Conservation (phyloP, 768 basidiomycete species). For the Sporobolomyces pararoseus region DNA sequence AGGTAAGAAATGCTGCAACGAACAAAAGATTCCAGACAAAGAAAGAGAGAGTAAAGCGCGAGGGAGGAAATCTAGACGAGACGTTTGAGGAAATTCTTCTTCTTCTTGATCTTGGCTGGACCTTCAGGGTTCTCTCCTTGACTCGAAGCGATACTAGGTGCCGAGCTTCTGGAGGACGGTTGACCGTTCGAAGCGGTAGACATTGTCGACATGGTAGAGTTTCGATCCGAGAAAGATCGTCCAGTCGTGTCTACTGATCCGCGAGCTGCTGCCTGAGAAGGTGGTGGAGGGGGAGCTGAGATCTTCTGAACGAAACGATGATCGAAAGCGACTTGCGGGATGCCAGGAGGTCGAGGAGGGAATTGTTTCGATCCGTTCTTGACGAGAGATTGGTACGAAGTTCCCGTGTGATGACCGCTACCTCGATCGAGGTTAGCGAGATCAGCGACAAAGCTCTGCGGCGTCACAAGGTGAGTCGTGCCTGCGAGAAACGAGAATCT, state of each 20-base stretch:
- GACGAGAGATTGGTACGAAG: constrained; percentile 28
- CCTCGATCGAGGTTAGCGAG: constrained; percentile 78
- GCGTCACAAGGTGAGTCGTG: constrained; percentile 81
- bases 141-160: constrained; percentile 9
- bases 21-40: no score
- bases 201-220: background rate
- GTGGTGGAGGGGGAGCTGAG: constrained; percentile 8
- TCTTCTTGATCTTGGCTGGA: constrained; percentile 23
- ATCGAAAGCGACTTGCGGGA: constrained; percentile 32
- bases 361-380: constrained; percentile 14
- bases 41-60: background rate
- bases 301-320: constrained; percentile 28
- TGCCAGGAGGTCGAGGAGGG: constrained; percentile 17
- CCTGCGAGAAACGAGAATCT: constrained; percentile 51
- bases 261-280: background rate
- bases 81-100: constrained; percentile 13
- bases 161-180: constrained; percentile 8
- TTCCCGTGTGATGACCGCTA: constrained; percentile 63
- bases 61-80: background rate
- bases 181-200: constrained; percentile 8
- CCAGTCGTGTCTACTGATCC: background rate
- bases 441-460: constrained; percentile 78
- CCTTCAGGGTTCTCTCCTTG: background rate
- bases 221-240: constrained; percentile 1
- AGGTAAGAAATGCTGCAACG: no score